Conservation (phyloP, 1,139 yeast species). For the Magnusiomyces magnusii region DNA sequence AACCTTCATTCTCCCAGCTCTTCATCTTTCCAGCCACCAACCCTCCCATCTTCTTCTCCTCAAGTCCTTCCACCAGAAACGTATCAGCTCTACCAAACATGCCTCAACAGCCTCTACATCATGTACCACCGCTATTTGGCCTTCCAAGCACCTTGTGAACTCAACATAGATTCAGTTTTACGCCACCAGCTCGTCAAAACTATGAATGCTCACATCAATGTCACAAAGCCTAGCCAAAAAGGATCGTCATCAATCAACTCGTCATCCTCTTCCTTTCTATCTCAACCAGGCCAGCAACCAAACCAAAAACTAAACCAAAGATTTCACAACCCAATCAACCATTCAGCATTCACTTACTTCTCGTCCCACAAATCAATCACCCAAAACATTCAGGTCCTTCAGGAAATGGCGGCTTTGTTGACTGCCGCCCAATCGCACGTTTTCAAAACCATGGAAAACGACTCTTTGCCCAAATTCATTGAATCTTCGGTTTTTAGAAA, state of each 20-base stretch:
- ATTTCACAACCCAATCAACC: background rate
- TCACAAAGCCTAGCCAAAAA: background rate
- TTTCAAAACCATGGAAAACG: conserved; percentile 57
- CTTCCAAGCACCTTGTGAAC: conserved; percentile 60
- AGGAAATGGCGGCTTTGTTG: background rate
- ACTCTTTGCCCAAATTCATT: conserved; percentile 66
- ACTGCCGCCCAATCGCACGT: conserved; percentile 38
- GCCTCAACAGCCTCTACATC: conserved; percentile 45
- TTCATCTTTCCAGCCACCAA: background rate
- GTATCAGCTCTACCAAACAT: conserved; percentile 10
- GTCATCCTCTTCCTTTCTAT: background rate
- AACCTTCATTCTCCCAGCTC: background rate
- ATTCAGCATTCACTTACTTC: background rate
- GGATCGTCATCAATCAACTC: background rate
- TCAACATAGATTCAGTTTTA: conserved; percentile 59
- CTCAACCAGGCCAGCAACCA: background rate
- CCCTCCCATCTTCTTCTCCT: background rate
- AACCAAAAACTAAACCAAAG: background rate
- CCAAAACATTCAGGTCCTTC: background rate
- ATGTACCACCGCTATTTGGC: conserved; percentile 63
- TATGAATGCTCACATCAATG: conserved; percentile 33
- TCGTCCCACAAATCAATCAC: background rate
- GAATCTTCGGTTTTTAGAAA: conserved; percentile 27
- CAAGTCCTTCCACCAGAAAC: background rate
- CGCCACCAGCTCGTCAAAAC: conserved; percentile 43